These are phyloP conservation scores for Rubus parviflorus DNA, from an alignment of 306 rosid genomes.

Conservation along the genomic window DNA sequence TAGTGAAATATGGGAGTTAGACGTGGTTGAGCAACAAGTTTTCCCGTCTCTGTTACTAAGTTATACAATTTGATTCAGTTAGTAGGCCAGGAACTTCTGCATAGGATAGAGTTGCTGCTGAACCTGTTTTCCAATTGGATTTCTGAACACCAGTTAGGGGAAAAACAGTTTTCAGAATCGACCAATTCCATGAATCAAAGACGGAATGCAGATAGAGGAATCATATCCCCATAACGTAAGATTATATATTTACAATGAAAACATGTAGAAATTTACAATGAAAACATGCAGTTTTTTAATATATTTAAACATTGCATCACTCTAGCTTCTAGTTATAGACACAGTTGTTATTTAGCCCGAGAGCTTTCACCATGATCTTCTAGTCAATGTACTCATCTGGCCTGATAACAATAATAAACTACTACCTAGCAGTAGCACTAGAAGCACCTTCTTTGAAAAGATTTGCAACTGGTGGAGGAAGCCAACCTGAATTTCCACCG, in stretches of 20 bases:
- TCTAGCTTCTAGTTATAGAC: background rate
- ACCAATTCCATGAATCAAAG: background rate
- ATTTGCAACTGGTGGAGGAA: slow-evolving; percentile 42
- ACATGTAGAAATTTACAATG: background rate
- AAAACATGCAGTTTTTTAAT: background rate
- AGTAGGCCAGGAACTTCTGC: too few relatives aligned
- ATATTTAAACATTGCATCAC: background rate
- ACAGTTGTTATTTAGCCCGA: background rate
- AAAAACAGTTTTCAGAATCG: too few relatives aligned
- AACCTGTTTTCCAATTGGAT: too few relatives aligned
- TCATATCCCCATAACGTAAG: background rate
- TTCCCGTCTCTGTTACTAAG: too few relatives aligned
- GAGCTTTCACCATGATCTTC: slow-evolving; percentile 6
- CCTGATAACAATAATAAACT: slow-evolving; percentile 15
- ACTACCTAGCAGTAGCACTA: slow-evolving; percentile 35
- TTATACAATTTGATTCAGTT: too few relatives aligned
- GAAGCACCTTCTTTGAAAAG: slow-evolving; percentile 44
- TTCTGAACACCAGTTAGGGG: too few relatives aligned
- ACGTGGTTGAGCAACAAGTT: too few relatives aligned
- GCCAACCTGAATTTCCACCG: slow-evolving; percentile 34
- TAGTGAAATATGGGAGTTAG: too few relatives aligned
- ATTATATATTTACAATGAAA: background rate
- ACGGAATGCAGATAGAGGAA: background rate
- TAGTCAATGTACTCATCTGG: background rate
- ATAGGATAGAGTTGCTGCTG: too few relatives aligned